A percentile compares a stretch with the other conserved stretches of the same genome.
Evolutionary conservation across 345 rosid species (phyloP).

Genomic region (Salix caprea): DNA sequence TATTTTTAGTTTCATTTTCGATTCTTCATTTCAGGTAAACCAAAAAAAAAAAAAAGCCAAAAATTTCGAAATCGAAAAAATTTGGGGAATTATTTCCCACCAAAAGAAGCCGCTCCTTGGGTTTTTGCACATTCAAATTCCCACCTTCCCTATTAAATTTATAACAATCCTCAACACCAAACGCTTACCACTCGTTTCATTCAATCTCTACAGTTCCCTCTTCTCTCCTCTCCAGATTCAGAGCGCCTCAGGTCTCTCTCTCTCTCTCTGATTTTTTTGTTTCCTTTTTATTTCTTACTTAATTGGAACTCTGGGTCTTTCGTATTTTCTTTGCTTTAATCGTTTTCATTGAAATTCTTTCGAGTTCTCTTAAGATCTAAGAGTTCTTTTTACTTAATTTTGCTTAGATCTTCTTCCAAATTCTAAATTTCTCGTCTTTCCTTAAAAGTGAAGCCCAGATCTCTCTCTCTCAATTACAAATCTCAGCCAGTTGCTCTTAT

Average conservation of each 20-base stretch:
- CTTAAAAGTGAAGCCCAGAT: constrained; percentile 10
- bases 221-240: background rate
- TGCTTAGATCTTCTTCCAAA: background rate
- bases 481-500: background rate
- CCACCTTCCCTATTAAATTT: background rate
- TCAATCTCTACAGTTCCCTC: background rate
- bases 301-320: background rate
- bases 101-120: background rate
- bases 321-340: background rate
- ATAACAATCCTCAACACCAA: background rate
- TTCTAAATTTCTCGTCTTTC: background rate
- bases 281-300: background rate
- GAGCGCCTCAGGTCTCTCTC: background rate
- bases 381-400: background rate
- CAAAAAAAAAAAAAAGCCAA: background rate
- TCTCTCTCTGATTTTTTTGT: background rate
- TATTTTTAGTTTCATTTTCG: no score
- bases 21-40: background rate
- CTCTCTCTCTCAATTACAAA: background rate
- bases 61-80: background rate
- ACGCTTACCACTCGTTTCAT: background rate
- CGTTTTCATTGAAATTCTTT: background rate
- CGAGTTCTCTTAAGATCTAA: background rate
- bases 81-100: background rate
- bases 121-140: background rate